Evolutionary conservation across 495 filamentous ascomycete genomes (phyloP).

Genomic region (Tuber calosporum): DNA sequence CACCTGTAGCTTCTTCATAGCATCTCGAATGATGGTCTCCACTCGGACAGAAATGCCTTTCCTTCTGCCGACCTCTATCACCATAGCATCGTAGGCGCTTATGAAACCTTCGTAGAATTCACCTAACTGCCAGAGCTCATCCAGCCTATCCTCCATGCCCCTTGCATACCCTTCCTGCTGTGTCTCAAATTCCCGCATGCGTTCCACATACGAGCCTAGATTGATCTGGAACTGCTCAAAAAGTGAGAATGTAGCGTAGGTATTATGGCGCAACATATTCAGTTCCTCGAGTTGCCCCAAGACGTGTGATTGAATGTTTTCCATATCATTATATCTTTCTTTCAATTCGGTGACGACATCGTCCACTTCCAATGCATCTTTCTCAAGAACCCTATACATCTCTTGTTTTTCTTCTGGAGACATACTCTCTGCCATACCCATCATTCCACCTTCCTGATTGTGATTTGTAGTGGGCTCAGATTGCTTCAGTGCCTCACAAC

Average conservation of each 20-base stretch:
- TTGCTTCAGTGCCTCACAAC: slow-evolving; percentile 81
- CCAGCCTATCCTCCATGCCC: slow-evolving; percentile 58
- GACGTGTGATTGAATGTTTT: slow-evolving; percentile 55
- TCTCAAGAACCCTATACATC: slow-evolving; percentile 72
- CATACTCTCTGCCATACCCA: slow-evolving; percentile 60
- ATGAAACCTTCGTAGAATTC: slow-evolving; percentile 78
- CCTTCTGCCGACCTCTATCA: slow-evolving; percentile 73
- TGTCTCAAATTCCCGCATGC: slow-evolving; percentile 61
- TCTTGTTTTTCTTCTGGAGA: slow-evolving; percentile 68
- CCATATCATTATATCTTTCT: slow-evolving; percentile 68
- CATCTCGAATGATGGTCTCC: slow-evolving; percentile 64
- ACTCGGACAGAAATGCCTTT: slow-evolving; percentile 63
- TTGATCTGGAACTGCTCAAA: slow-evolving; percentile 61
- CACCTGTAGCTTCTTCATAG: slow-evolving; percentile 65
- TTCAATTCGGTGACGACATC: slow-evolving; percentile 82
- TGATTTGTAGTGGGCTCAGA: slow-evolving; percentile 69
- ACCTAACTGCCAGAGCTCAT: slow-evolving; percentile 64
- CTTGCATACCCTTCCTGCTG: slow-evolving; percentile 70
- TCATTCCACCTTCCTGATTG: slow-evolving; percentile 54
- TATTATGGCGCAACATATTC: slow-evolving; percentile 47
- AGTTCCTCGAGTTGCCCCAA: slow-evolving; percentile 53
- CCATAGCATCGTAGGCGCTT: slow-evolving; percentile 71
- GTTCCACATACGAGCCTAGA: slow-evolving; percentile 60
- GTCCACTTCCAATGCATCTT: slow-evolving; percentile 79
- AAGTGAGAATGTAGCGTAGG: slow-evolving; percentile 55